A percentile compares a stretch with the other conserved stretches of the same genome.
These are phyloP conservation scores for Ophiostoma tasmaniense DNA, from an alignment of 2,329 filamentous ascomycete species.

Conservation along the genomic window DNA sequence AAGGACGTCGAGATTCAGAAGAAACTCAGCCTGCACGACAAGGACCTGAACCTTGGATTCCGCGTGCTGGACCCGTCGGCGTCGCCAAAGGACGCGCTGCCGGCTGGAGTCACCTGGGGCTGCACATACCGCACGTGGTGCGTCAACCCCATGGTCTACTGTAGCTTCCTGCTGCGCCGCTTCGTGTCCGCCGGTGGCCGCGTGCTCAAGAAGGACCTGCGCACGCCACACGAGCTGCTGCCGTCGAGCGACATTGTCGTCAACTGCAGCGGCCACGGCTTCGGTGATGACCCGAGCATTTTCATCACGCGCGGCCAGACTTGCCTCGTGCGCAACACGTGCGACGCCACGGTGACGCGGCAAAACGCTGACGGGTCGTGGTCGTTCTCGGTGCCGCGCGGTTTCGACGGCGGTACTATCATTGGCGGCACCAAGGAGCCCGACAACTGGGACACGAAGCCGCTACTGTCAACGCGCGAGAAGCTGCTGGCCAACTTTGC, in stretches of 20 bases:
- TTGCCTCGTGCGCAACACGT: constrained; percentile 35
- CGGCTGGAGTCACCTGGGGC: constrained; percentile 37
- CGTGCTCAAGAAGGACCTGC: constrained; percentile 29
- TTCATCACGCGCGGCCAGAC: constrained; percentile 42
- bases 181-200: constrained; percentile 33
- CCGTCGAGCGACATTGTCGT: constrained; percentile 30
- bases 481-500: constrained; percentile 35
- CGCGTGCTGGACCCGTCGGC: constrained; percentile 25
- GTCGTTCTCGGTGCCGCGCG: constrained; percentile 55
- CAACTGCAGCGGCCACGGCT: constrained; percentile 40
- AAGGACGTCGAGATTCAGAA: constrained; percentile 26
- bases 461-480: constrained; percentile 38
- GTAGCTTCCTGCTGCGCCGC: constrained; percentile 37
- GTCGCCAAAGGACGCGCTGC: constrained; percentile 24
- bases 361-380: constrained; percentile 55
- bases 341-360: constrained; percentile 42
- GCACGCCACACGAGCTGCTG: constrained; percentile 33
- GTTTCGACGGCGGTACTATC: constrained; percentile 54
- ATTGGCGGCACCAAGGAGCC: constrained; percentile 59
- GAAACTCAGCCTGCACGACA: constrained; percentile 25
- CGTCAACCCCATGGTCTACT: constrained; percentile 47
- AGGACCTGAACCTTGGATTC: constrained; percentile 32
- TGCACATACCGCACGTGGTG: constrained; percentile 48
- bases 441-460: constrained; percentile 44
- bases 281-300: constrained; percentile 30